These are phyloP conservation scores for Ophiognomonia clavigignenti-juglandacearum DNA, from an alignment of 2,329 filamentous ascomycete genomes.

Conservation along the genomic window DNA sequence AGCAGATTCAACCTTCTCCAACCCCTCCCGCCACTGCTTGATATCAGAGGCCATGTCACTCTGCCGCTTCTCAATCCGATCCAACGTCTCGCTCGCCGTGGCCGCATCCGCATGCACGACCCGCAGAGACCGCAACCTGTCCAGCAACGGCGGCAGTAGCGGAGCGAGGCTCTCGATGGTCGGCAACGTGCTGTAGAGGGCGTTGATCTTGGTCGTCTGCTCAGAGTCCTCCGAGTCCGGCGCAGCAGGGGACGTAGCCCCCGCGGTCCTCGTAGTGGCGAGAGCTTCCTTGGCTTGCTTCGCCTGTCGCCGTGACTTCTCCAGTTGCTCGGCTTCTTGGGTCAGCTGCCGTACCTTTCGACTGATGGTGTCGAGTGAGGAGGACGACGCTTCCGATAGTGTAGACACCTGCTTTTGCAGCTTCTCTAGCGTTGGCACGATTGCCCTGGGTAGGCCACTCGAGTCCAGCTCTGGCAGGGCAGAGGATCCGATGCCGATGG, in stretches of 20 bases:
- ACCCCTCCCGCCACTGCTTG: conserved; percentile 18
- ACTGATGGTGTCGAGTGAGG: conserved; percentile 68
- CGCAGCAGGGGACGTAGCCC: conserved; percentile 23
- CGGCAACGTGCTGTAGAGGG: conserved; percentile 81
- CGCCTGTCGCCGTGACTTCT: conserved; percentile 59
- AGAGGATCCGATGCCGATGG: conserved; percentile 71
- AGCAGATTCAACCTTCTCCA: conserved; percentile 35
- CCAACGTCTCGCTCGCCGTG: conserved; percentile 70
- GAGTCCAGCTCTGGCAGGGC: conserved; percentile 58
- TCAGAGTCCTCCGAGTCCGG: conserved; percentile 52
- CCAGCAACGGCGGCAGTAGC: conserved; percentile 77
- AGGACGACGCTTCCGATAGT: conserved; percentile 66
- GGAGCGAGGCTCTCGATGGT: conserved; percentile 85
- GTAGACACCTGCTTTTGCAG: conserved; percentile 77
- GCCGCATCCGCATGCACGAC: conserved; percentile 85
- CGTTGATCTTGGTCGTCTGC: conserved; percentile 81
- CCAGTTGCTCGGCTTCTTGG: conserved; percentile 67
- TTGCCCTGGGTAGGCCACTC: conserved; percentile 56
- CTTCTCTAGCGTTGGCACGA: conserved; percentile 75
- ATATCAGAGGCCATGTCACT: conserved; percentile 79
- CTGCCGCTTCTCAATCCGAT: conserved; percentile 73
- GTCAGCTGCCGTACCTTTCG: conserved; percentile 66
- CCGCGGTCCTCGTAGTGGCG: conserved; percentile 35
- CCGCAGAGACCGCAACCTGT: conserved; percentile 77
- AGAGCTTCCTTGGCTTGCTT: conserved; percentile 58